These are phyloP conservation scores for Didymosphaeria variabile DNA, from an alignment of 2,329 filamentous ascomycete species.

Conservation along the genomic window DNA sequence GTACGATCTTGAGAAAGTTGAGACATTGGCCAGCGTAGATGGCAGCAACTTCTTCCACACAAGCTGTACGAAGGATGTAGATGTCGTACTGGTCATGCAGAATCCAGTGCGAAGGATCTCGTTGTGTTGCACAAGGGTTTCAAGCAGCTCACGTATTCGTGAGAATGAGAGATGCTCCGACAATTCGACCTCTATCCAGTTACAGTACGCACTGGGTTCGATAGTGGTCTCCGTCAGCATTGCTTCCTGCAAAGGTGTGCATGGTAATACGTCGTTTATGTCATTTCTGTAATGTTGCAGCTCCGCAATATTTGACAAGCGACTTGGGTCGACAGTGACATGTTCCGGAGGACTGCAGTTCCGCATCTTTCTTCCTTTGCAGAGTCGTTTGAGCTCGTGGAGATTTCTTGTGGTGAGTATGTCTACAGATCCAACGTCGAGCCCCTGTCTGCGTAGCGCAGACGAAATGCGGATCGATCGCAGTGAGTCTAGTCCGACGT, in stretches of 20 bases:
- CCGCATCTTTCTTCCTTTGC: conserved; percentile 21
- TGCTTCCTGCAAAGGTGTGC: conserved; percentile 77
- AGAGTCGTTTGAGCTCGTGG: conserved; percentile 31
- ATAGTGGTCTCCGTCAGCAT: conserved; percentile 80
- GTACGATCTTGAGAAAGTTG: conserved; percentile 53
- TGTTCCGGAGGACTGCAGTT: background rate
- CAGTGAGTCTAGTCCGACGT: conserved; percentile 73
- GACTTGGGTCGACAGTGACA: conserved; percentile 12
- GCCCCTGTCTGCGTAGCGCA: conserved; percentile 65
- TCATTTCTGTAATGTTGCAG: conserved; percentile 20
- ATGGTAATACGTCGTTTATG: conserved; percentile 60
- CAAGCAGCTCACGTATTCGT: conserved; percentile 52
- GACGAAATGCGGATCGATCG: conserved; percentile 71
- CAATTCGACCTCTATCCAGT: conserved; percentile 75
- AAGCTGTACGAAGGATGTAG: conserved; percentile 67
- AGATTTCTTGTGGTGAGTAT: conserved; percentile 68
- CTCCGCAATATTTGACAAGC: conserved; percentile 18
- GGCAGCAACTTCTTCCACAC: conserved; percentile 65
- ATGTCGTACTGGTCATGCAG: conserved; percentile 50
- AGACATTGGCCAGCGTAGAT: conserved; percentile 56
- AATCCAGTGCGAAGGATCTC: conserved; percentile 80
- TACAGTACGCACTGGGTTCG: conserved; percentile 74
- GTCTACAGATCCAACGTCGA: conserved; percentile 65
- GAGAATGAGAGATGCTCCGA: conserved; percentile 40
- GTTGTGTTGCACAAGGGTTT: conserved; percentile 56